Conservation (phyloP, 2,329 filamentous ascomycete species). For the Pseudogymnoascus sp. region DNA sequence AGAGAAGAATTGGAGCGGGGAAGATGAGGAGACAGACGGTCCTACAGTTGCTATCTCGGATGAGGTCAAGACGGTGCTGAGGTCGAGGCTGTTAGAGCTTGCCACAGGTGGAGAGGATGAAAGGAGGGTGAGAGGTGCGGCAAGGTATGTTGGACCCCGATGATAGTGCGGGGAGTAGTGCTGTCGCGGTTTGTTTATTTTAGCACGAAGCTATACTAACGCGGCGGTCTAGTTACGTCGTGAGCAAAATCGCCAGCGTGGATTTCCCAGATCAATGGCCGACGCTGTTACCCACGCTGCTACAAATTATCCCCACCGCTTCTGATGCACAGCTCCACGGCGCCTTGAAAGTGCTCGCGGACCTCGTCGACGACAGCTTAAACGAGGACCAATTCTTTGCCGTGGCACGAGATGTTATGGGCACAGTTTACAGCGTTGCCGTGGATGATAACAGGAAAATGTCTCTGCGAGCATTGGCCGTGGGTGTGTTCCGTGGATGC, state of each 20-base stretch:
- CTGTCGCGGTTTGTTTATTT: constrained; percentile 1
- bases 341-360: constrained; percentile 75
- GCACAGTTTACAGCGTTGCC: constrained; percentile 73
- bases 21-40: constrained; percentile 51
- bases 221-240: constrained; percentile 46
- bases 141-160: constrained; percentile 51
- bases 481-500: constrained; percentile 82
- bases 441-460: constrained; percentile 66
- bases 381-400: constrained; percentile 92
- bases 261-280: constrained; percentile 97
- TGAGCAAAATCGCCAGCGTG: constrained; percentile 86
- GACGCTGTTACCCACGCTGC: constrained; percentile 70
- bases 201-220: constrained; percentile 11
- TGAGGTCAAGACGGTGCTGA: constrained; percentile 62
- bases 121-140: constrained; percentile 79
- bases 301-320: constrained; percentile 67
- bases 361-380: constrained; percentile 87
- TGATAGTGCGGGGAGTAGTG: neutral
- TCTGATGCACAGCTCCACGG: constrained; percentile 78
- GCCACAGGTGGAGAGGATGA: constrained; percentile 63
- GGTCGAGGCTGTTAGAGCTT: constrained; percentile 66
- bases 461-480: constrained; percentile 70
- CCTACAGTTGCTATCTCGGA: constrained; percentile 60
- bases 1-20: constrained; percentile 71
- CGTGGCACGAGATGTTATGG: constrained; percentile 77